Percentiles rank a stretch among this genome's conserved stretches.
phyloP scores from a whole-genome alignment of 371 early-diverging fungal genomes.

The Entomophthora muscae region DNA sequence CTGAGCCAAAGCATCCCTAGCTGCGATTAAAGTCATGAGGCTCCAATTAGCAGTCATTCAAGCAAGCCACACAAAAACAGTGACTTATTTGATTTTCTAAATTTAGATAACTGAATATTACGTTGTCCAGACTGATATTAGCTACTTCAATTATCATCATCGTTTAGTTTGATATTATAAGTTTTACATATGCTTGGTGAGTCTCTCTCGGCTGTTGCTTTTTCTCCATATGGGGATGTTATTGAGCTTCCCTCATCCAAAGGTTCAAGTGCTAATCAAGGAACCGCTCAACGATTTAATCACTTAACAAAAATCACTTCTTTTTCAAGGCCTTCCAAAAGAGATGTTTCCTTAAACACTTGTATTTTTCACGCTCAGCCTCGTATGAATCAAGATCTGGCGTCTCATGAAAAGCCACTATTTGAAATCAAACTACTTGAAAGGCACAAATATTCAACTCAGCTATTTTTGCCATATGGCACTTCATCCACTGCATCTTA shows the following conservation, averaged over 20 bases:
- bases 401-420: background rate
- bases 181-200: too few species aligned
- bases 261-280: conserved; percentile 12
- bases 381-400: background rate
- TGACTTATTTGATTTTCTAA: too few species aligned
- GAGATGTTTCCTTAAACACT: conserved; percentile 10
- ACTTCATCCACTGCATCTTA: conserved; percentile 29
- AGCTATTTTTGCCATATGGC: conserved; percentile 17
- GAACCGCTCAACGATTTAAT: conserved; percentile 11
- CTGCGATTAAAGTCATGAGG: too few species aligned
- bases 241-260: background rate
- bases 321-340: background rate
- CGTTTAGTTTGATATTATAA: too few species aligned
- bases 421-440: conserved; percentile 56
- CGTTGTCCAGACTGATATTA: too few species aligned
- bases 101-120: too few species aligned
- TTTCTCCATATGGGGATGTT: conserved; percentile 10
- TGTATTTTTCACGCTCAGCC: conserved; percentile 8
- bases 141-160: too few species aligned
- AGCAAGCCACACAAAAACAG: too few species aligned
- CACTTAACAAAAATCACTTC: background rate
- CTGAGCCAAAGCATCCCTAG: too few species aligned
- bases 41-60: too few species aligned
- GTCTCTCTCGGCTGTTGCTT: conserved; percentile 1
- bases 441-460: conserved; percentile 71